Evolutionary conservation across 345 rosid genomes (phyloP).

Genomic region (Gossypium herbaceum): DNA sequence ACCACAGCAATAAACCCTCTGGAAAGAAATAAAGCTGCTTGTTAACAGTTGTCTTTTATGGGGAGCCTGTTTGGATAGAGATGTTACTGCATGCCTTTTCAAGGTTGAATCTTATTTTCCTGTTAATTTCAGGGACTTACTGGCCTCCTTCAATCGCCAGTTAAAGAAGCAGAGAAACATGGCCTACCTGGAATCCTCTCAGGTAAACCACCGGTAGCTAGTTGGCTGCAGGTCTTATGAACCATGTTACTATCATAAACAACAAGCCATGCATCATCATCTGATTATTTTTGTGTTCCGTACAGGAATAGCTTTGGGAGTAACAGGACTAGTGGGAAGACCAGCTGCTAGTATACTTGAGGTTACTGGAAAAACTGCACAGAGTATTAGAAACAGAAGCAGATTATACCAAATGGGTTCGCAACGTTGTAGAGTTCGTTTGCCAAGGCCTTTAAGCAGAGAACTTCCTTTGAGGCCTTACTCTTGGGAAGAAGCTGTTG

Average conservation of each 20-base stretch:
- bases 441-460: constrained; percentile 75
- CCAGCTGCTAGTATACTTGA: constrained; percentile 97
- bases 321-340: constrained; percentile 92
- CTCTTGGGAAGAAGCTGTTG: constrained; percentile 93
- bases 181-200: constrained; percentile 96
- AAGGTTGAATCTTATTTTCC: background rate
- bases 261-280: background rate
- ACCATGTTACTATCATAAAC: background rate
- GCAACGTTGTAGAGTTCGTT: constrained; percentile 54
- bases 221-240: background rate
- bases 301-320: constrained; percentile 78
- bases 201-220: constrained; percentile 37
- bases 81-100: background rate
- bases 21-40: background rate
- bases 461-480: constrained; percentile 81
- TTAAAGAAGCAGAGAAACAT: constrained; percentile 84
- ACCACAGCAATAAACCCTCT: background rate
- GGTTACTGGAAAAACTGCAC: constrained; percentile 90
- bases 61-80: background rate
- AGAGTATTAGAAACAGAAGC: constrained; percentile 87
- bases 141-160: constrained; percentile 88
- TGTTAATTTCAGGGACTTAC: constrained; percentile 70
- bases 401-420: constrained; percentile 52
- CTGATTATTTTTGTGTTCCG: constrained; percentile 9
- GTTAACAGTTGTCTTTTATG: background rate